Evolutionary conservation across 768 basidiomycete genomes (phyloP).

Genomic region (Strobilomyces dryophilus): DNA sequence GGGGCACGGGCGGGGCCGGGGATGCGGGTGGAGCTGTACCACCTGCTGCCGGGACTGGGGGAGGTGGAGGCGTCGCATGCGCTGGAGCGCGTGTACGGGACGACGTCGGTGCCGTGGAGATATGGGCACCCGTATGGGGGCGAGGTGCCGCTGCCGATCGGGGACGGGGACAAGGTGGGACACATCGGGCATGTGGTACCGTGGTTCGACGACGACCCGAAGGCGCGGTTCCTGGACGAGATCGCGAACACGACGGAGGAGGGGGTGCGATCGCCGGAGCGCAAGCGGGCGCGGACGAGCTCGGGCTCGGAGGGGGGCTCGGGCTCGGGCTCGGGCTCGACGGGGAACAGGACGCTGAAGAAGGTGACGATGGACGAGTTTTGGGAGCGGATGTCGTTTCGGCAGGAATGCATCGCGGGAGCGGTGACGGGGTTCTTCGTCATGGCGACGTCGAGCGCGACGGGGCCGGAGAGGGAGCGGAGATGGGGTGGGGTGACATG

Average conservation of each 20-base stretch:
- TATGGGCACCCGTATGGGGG: conserved; percentile 77
- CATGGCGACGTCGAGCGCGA: conserved; percentile 39
- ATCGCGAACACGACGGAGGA: conserved; percentile 70
- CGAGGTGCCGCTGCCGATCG: conserved; percentile 43
- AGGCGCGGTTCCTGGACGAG: conserved; percentile 90
- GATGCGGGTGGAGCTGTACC: conserved; percentile 39
- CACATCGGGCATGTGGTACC: conserved; percentile 75
- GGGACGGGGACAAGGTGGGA: conserved; percentile 19
- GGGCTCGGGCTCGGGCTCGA: too few species aligned
- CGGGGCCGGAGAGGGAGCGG: conserved; percentile 32
- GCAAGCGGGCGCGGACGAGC: conserved; percentile 51
- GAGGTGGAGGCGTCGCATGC: conserved; percentile 63
- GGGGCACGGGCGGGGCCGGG: conserved; percentile 5
- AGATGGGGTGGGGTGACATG: conserved; percentile 45
- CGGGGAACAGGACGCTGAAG: conserved; percentile 47
- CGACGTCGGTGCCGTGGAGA: conserved; percentile 43
- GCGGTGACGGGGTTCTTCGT: conserved; percentile 93
- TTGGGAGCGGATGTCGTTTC: conserved; percentile 96
- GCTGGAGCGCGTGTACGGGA: conserved; percentile 38
- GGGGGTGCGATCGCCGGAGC: conserved; percentile 53
- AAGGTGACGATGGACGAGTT: conserved; percentile 74
- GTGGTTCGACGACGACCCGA: conserved; percentile 95
- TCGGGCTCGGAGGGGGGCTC: background rate
- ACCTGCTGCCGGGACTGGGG: conserved; percentile 66
- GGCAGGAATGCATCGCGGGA: conserved; percentile 91